These are phyloP conservation scores for Iris pallida DNA, from an alignment of 116 monocot species.

Conservation along the genomic window DNA sequence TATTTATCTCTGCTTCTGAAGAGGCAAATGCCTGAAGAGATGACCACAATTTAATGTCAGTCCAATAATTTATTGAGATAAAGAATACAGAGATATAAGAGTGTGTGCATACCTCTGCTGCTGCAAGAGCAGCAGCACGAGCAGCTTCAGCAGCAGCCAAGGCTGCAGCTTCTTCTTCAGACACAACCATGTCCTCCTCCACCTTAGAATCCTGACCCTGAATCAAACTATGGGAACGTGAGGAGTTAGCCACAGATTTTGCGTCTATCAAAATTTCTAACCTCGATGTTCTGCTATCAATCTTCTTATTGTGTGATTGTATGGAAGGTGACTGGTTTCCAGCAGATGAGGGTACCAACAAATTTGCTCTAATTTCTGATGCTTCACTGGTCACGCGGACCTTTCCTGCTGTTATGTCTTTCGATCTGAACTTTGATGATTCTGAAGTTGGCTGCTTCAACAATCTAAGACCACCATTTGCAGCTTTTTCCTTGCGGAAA, in stretches of 20 bases:
- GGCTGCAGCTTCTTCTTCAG: conserved; percentile 82
- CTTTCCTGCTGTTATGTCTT: conserved; percentile 42
- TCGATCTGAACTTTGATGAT: conserved; percentile 39
- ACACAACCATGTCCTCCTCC: conserved; percentile 23
- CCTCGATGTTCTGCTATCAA: conserved; percentile 26
- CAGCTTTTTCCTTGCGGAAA: conserved; percentile 89
- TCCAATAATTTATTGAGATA: neutral
- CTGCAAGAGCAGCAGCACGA: conserved; percentile 79
- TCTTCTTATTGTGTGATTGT: conserved; percentile 33
- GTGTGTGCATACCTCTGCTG: conserved; percentile 66
- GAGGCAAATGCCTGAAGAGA: conserved; percentile 80
- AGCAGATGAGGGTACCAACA: conserved; percentile 22
- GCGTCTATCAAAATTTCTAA: conserved; percentile 26
- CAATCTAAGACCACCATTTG: conserved; percentile 48
- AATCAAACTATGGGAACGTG: conserved; percentile 19
- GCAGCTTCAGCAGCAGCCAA: conserved; percentile 91
- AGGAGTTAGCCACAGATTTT: conserved; percentile 39
- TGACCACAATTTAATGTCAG: neutral
- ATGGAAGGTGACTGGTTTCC: conserved; percentile 34
- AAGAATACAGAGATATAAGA: neutral
- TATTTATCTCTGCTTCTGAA: conserved; percentile 52
- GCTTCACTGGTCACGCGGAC: conserved; percentile 25
- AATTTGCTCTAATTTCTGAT: conserved; percentile 33
- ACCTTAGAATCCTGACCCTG: conserved; percentile 25
- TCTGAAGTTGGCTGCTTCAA: conserved; percentile 40